Conservation (phyloP, 176 grass and related monocot species). For the Otatea glauca region DNA sequence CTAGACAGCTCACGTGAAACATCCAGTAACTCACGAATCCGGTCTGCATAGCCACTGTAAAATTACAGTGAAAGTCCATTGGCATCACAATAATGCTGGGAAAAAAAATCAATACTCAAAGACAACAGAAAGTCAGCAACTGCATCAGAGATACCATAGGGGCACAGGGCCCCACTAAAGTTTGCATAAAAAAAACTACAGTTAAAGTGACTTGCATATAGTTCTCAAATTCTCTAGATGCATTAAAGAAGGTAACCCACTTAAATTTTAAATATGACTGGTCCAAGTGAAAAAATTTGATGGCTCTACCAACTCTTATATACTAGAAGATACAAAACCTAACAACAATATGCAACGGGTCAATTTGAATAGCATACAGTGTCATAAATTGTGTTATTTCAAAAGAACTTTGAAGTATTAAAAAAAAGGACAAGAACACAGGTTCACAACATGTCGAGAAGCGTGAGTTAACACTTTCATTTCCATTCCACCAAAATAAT, state of each 20-base stretch:
- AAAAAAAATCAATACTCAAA: conserved; percentile 29
- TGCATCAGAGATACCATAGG: not conserved
- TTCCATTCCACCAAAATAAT: conserved; percentile 19
- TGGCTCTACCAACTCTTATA: not conserved
- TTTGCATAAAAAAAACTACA: conserved; percentile 4
- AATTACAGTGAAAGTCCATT: conserved; percentile 49
- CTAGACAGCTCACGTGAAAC: conserved; percentile 79
- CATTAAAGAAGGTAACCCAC: not conserved
- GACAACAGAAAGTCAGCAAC: conserved; percentile 5
- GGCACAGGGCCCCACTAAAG: conserved; percentile 22
- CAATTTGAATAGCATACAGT: conserved; percentile 13
- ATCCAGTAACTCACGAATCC: conserved; percentile 88
- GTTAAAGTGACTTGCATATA: not conserved
- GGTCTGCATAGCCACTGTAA: conserved; percentile 96
- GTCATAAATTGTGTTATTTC: conserved; percentile 13
- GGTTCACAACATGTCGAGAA: conserved; percentile 13
- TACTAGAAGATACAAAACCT: conserved; percentile 39
- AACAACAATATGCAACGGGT: conserved; percentile 7
- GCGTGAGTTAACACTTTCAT: not conserved
- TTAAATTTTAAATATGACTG: conserved; percentile 13
- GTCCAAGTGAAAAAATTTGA: not conserved
- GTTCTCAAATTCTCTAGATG: not conserved
- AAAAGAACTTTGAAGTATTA: conserved; percentile 34
- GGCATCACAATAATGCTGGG: conserved; percentile 35
- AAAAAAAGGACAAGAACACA: not conserved